Evolutionary conservation across 768 basidiomycete genomes (phyloP).

Genomic region (Pisolithus tinctorius): DNA sequence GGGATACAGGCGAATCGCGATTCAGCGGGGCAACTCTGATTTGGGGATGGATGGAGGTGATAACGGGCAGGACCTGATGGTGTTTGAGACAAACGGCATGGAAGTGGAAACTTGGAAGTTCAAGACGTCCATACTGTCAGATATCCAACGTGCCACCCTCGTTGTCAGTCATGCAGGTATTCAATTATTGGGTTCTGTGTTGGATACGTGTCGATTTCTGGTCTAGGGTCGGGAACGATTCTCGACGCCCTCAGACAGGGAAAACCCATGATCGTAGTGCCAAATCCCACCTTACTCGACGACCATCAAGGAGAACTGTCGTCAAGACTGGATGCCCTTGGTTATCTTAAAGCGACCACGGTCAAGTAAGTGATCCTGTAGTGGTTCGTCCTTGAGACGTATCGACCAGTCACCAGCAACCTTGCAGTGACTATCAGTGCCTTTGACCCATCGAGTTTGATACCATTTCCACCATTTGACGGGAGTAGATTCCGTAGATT

Average conservation of each 20-base stretch:
- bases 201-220: conserved; percentile 1
- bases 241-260: conserved; percentile 73
- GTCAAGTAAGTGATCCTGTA: conserved; percentile 42
- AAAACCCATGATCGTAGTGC: conserved; percentile 80
- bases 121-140: conserved; percentile 61
- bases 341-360: conserved; percentile 51
- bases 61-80: conserved; percentile 11
- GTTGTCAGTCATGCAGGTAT: conserved; percentile 93
- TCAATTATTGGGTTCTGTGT: conserved; percentile 11
- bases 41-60: conserved; percentile 26
- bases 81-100: conserved; percentile 33
- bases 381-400: not conserved
- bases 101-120: conserved; percentile 65
- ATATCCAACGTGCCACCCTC: conserved; percentile 62
- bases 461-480: conserved; percentile 65
- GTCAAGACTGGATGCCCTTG: conserved; percentile 48
- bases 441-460: conserved; percentile 39
- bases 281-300: conserved; percentile 83
- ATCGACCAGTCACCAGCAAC: conserved; percentile 31
- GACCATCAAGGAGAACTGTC: conserved; percentile 94
- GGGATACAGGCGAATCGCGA: conserved; percentile 54
- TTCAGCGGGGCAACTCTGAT: conserved; percentile 75
- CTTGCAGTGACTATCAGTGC: conserved; percentile 48
- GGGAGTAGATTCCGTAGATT: conserved; percentile 57
- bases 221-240: conserved; percentile 87